phyloP scores from a whole-genome alignment of 495 filamentous ascomycete species.

The Platismatia glauca region DNA sequence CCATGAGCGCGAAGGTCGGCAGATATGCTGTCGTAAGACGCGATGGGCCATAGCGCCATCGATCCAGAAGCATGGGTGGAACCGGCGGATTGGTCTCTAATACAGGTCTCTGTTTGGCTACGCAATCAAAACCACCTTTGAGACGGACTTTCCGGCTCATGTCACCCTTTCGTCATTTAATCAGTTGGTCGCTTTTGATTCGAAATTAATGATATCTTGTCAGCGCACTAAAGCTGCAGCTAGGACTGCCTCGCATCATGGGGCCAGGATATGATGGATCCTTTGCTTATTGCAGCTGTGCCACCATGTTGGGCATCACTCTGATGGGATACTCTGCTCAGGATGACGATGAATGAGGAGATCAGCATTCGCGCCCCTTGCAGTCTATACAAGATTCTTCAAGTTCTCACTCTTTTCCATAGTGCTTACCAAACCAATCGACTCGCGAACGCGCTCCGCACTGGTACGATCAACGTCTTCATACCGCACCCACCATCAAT shows the following conservation, averaged over 20 bases:
- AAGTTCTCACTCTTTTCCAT: background rate
- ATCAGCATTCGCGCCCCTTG: background rate
- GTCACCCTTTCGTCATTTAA: background rate
- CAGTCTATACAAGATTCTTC: background rate
- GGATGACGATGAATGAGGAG: background rate
- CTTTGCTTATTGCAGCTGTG: background rate
- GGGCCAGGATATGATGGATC: background rate
- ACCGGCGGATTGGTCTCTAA: background rate
- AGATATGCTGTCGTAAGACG: background rate
- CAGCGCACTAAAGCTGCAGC: constrained; percentile 3
- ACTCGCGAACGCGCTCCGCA: background rate
- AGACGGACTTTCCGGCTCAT: background rate
- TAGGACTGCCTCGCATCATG: constrained; percentile 2
- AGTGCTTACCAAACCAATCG: background rate
- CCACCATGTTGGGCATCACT: background rate
- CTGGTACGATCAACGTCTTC: background rate
- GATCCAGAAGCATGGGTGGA: background rate
- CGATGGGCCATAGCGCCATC: background rate
- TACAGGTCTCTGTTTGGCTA: background rate
- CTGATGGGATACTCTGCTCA: background rate
- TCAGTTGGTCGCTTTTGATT: constrained; percentile 1
- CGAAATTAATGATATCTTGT: background rate
- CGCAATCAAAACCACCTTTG: background rate
- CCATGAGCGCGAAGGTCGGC: background rate
- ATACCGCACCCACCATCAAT: background rate